Evolutionary conservation across 2,329 filamentous ascomycete genomes (phyloP), one percentile per base, ranked within the genome.

Genomic region (Ophiostoma perfectum): DNA sequence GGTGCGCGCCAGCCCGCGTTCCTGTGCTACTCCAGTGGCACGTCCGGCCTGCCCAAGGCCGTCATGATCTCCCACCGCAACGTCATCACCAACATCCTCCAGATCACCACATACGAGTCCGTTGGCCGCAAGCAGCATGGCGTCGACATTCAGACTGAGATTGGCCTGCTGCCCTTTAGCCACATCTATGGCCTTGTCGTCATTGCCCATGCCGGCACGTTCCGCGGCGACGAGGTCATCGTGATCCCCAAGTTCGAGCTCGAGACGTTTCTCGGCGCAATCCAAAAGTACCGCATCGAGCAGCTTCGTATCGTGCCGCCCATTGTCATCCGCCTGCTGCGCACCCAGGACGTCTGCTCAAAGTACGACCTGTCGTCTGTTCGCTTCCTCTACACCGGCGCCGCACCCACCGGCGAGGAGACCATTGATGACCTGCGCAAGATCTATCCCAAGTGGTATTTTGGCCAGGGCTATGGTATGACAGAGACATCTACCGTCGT

Each of bases 161-260:
- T 92, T 0, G 90, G 89, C 2, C 80, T 93, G 9, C 80, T 93
- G 3, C 90, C 90, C 0, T 84, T 91, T 73, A 92, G 89, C 70
- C 91, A 95, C 75, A 93, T 93, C 70, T 94, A 93, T 74, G 86
- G 85, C 0, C 78, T 95, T 11, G 85, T 94, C 3, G 86, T 92
- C 5, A 86, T 91, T 67, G 86, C 84, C 44, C 89, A 92, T 74
- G 77, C 81, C 0, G 84, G 83, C 9, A 79, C 85, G 0, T 95
- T 88, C 73, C 83, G 89, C 9, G 91, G 92, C 6, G 91, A 95
- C 71, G 84, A 86, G 67, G 82, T 89, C 1, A 81, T 94, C 52
- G 82, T 93, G 4, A 78, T 95, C 52, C 87, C 84, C 18, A 90
- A 88, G 72, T 95, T 93, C 74, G 90, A 93, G 68, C 81, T 94